Evolutionary conservation across 2,329 filamentous ascomycete species (phyloP), one percentile per base, ranked within the genome.

Genomic region (Elsinoe perseae): DNA sequence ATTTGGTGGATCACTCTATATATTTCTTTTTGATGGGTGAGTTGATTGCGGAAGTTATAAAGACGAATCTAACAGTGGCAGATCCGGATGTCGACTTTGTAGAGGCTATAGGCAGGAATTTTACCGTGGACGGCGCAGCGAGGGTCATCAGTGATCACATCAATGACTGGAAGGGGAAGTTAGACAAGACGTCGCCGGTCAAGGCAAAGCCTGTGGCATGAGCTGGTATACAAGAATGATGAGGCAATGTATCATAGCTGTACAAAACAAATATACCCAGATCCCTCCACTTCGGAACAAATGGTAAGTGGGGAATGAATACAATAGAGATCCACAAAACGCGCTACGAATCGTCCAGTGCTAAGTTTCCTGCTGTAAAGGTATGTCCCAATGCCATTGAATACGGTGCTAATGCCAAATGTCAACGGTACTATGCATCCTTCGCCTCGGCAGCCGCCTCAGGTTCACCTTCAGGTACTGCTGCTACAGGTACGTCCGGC

Each of bases 41-140:
- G 79, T 74, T 20, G 16, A 36, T 6, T 3, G 4, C 4, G n/a
- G 32, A 36, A 12, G 4, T 14, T 6, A 30, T 14, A 9, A 36
- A 14, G 32, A 36, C 10, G 32, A 5, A 14, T 12, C 3, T 57
- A 28, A 60, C 32, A 14, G 23, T 6, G 9, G 23, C 64, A 84
- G 93, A 97, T 70, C 93, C 93, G 0, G 91, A 97, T 64, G 92
- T 92, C 18, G 91, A 98, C 70, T 98, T 98, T 71, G 92, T 98
- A 25, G 95, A 98, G 76, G 95, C 91, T 10, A 84, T 98, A 66
- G 93, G 93, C 16, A 80, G 93, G 60, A 93, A 98, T 73, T 91
- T 97, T 73, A 95, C 89, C 40, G 89, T 92, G 1, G 85, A 93
- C 60, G 82, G 89, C 65, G 93, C 85, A 1, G 87, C 91, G 5